Conservation (phyloP, 169 alveolate species). For the Plasmodium gonderi region DNA sequence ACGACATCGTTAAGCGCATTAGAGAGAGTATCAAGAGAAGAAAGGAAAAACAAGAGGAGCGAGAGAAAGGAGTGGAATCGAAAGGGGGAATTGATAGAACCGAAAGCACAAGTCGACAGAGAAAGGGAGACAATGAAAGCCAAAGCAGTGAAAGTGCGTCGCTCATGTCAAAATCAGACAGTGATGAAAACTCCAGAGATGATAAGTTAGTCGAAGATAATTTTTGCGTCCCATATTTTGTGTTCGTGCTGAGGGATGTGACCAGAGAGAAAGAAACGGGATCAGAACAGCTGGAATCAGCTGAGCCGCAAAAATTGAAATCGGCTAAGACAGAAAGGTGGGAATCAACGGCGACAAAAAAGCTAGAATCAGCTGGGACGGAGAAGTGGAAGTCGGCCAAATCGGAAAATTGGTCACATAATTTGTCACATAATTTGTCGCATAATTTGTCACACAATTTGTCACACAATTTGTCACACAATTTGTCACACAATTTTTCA, state of each 20-base stretch:
- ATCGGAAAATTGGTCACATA: background rate
- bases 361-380: background rate
- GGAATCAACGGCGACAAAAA: background rate
- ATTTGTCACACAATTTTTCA: too few species aligned
- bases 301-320: background rate
- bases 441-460: background rate
- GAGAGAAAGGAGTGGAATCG: background rate
- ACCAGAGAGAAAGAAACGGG: background rate
- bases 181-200: background rate
- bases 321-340: background rate
- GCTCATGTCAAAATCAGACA: background rate
- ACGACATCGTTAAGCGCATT: slow-evolving; percentile 28
- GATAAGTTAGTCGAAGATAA: slow-evolving; percentile 2
- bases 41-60: background rate
- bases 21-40: slow-evolving; percentile 3
- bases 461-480: too few species aligned
- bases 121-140: background rate
- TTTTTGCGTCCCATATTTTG: slow-evolving; percentile 17
- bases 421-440: background rate
- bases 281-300: background rate
- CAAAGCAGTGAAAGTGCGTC: background rate
- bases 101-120: background rate
- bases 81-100: background rate
- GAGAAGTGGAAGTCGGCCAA: background rate
- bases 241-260: slow-evolving; percentile 39